phyloP scores from a whole-genome alignment of 192 early-diverging fungal genomes.

The Linnemannia schmuckeri region DNA sequence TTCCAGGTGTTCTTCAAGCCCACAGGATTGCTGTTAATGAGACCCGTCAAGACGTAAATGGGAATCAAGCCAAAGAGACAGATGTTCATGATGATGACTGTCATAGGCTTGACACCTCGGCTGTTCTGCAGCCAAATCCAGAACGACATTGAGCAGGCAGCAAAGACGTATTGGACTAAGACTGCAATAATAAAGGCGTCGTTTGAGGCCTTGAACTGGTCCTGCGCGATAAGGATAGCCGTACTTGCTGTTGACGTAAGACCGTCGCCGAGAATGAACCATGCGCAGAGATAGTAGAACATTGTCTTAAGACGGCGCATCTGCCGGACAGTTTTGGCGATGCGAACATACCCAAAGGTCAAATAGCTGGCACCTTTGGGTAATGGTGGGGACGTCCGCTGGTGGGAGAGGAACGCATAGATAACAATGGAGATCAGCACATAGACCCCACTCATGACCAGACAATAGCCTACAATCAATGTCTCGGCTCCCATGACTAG shows the following conservation, averaged over 20 bases:
- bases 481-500: conserved; percentile 12
- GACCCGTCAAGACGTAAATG: conserved; percentile 72
- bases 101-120: conserved; percentile 62
- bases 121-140: conserved; percentile 69
- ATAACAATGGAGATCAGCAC: conserved; percentile 27
- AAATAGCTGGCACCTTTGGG: conserved; percentile 56
- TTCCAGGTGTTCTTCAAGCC: conserved; percentile 69
- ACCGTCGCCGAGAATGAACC: conserved; percentile 78
- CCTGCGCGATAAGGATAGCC: conserved; percentile 66
- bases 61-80: conserved; percentile 65
- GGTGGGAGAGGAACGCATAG: conserved; percentile 35
- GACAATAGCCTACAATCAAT: conserved; percentile 22
- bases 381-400: conserved; percentile 57
- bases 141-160: conserved; percentile 65
- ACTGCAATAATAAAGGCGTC: conserved; percentile 63
- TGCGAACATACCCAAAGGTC: conserved; percentile 56
- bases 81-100: conserved; percentile 64
- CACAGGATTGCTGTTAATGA: conserved; percentile 54
- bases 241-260: conserved; percentile 66
- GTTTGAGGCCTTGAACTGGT: conserved; percentile 59
- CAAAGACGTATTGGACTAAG: conserved; percentile 66
- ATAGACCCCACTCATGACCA: conserved; percentile 33
- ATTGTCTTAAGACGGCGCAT: conserved; percentile 63
- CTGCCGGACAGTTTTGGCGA: conserved; percentile 45
- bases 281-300: conserved; percentile 74